phyloP scores from a whole-genome alignment of 495 filamentous ascomycete species.

The Staphylotrichum longicolle region DNA sequence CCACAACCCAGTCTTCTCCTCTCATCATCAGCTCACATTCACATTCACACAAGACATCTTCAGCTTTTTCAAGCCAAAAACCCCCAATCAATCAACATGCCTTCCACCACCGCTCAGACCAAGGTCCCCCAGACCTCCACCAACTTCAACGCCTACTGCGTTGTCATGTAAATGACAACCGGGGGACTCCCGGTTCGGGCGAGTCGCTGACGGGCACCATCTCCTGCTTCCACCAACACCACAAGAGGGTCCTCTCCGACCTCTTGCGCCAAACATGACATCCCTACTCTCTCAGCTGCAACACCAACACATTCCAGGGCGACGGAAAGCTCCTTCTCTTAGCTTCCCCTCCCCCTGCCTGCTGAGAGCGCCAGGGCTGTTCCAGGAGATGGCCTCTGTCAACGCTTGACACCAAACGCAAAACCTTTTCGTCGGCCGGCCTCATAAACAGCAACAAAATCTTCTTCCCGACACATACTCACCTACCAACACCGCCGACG shows the following conservation, averaged over 20 bases:
- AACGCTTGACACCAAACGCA: too few species aligned
- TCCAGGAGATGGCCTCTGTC: too few species aligned
- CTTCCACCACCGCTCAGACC: slow-evolving; percentile 34
- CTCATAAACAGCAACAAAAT: too few species aligned
- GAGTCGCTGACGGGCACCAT: background rate
- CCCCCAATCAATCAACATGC: slow-evolving; percentile 36
- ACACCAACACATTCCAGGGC: slow-evolving; percentile 3
- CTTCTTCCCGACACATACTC: too few species aligned
- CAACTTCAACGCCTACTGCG: slow-evolving; percentile 38
- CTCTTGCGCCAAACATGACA: slow-evolving; percentile 5
- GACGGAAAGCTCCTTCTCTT: background rate
- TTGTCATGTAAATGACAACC: slow-evolving; percentile 41
- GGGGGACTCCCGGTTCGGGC: background rate
- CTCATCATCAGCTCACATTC: slow-evolving; percentile 22
- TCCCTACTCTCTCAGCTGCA: background rate
- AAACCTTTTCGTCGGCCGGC: too few species aligned
- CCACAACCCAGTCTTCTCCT: slow-evolving; percentile 18
- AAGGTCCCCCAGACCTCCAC: slow-evolving; percentile 35
- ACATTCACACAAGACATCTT: slow-evolving; percentile 12
- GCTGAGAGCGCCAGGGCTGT: background rate
- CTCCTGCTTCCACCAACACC: background rate
- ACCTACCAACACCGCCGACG: too few species aligned
- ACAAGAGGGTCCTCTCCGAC: slow-evolving; percentile 4
- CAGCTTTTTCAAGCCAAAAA: slow-evolving; percentile 19
- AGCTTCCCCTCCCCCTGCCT: background rate